These are phyloP conservation scores for Daedaleopsis nitida DNA, from an alignment of 768 basidiomycete genomes.

Conservation along the genomic window DNA sequence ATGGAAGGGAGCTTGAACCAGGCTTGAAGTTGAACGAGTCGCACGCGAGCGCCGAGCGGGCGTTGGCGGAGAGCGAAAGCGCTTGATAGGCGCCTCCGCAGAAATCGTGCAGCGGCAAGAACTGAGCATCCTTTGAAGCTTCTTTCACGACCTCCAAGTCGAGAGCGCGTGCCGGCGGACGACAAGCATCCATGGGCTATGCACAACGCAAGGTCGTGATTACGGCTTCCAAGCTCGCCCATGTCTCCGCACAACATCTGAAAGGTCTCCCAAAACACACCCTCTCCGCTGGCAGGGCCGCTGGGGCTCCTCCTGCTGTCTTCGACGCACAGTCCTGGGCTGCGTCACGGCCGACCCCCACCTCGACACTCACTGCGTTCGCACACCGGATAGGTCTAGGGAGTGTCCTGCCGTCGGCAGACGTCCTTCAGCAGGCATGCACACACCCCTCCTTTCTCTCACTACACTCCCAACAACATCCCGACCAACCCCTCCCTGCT, in stretches of 20 bases:
- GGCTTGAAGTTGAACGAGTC: too few relatives aligned
- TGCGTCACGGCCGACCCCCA: slow-evolving; percentile 67
- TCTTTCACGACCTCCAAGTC: too few relatives aligned
- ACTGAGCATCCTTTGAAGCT: too few relatives aligned
- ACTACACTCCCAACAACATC: slow-evolving; percentile 58
- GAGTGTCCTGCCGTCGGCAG: slow-evolving; percentile 52
- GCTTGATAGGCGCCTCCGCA: too few relatives aligned
- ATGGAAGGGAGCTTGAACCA: neutral
- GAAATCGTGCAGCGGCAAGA: too few relatives aligned
- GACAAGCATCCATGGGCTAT: slow-evolving; percentile 52
- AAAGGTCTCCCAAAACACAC: slow-evolving; percentile 61
- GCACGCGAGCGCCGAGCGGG: neutral
- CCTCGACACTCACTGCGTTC: slow-evolving; percentile 73
- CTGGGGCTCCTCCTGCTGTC: slow-evolving; percentile 24
- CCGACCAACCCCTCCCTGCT: slow-evolving; percentile 51
- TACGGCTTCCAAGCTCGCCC: slow-evolving; percentile 48
- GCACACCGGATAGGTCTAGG: slow-evolving; percentile 75
- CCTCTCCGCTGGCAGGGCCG: slow-evolving; percentile 25
- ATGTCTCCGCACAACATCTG: slow-evolving; percentile 58
- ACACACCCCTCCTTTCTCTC: slow-evolving; percentile 73
- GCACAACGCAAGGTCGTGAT: slow-evolving; percentile 54
- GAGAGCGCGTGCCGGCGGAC: slow-evolving; percentile 24
- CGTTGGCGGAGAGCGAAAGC: neutral
- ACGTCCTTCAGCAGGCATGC: slow-evolving; percentile 70
- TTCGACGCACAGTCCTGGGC: slow-evolving; percentile 75